phyloP scores from a whole-genome alignment of 495 filamentous ascomycete species.

The Penicillium pulvis region DNA sequence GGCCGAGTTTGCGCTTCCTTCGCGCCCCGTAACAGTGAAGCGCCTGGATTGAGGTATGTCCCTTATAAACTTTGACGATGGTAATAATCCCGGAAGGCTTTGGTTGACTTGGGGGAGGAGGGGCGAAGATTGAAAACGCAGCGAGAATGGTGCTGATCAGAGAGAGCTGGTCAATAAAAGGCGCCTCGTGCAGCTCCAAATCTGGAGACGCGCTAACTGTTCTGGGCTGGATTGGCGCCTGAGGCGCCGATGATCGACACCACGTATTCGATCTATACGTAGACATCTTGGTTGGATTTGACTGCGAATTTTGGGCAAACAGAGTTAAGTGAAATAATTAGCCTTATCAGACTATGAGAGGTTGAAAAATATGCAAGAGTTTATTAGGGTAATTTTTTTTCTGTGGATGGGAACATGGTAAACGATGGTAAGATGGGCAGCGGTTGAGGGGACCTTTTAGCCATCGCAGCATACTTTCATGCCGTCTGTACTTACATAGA shows the following conservation, averaged over 20 bases:
- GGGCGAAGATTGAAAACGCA: neutral
- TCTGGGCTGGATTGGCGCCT: constrained; percentile 7
- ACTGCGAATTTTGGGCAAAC: no score
- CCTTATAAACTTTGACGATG: neutral
- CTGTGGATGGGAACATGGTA: no score
- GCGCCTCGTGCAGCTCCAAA: constrained; percentile 19
- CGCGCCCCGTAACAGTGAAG: neutral
- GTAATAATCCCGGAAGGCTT: neutral
- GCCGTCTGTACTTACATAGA: no score
- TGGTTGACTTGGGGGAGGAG: neutral
- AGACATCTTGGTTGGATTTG: neutral
- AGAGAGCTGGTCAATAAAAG: neutral
- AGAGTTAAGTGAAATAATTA: no score
- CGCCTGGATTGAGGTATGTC: neutral
- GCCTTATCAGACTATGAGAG: no score
- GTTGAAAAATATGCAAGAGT: no score
- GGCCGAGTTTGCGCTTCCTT: constrained; percentile 5
- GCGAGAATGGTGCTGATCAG: neutral
- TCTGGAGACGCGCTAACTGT: constrained; percentile 13
- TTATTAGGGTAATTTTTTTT: no score
- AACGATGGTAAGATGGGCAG: no score
- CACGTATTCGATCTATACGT: neutral
- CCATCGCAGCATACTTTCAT: no score
- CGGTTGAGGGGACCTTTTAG: no score
- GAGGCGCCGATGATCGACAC: constrained; percentile 8